These are phyloP conservation scores for Bipolaris oryzae DNA, from an alignment of 2,329 filamentous ascomycete genomes.

Conservation along the genomic window DNA sequence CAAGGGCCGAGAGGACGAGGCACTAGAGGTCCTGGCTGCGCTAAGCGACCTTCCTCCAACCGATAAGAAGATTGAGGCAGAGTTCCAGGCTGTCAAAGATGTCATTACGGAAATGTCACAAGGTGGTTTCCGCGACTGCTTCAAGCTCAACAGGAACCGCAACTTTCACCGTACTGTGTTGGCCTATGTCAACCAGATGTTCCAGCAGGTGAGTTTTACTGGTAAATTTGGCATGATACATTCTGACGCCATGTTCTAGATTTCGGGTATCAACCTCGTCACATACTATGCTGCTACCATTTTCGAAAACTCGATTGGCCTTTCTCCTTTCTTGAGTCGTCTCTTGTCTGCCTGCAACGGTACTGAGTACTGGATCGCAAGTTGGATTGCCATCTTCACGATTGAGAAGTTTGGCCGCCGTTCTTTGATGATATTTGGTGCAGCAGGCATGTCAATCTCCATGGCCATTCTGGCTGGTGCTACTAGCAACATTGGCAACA, in stretches of 20 bases:
- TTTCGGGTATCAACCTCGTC: slow-evolving; percentile 47
- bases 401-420: slow-evolving; percentile 49
- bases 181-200: slow-evolving; percentile 54
- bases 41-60: slow-evolving; percentile 49
- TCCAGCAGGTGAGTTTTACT: slow-evolving; percentile 48
- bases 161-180: slow-evolving; percentile 53
- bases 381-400: slow-evolving; percentile 52
- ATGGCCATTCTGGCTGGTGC: slow-evolving; percentile 46
- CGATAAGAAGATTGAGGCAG: slow-evolving; percentile 45
- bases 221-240: no score
- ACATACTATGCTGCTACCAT: slow-evolving; percentile 54
- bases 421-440: slow-evolving; percentile 48
- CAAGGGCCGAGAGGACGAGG: slow-evolving; percentile 56
- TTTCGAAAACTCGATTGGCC: slow-evolving; percentile 51
- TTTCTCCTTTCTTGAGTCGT: slow-evolving; percentile 43
- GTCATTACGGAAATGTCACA: slow-evolving; percentile 49
- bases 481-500: slow-evolving; percentile 34
- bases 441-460: slow-evolving; percentile 42
- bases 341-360: slow-evolving; percentile 50
- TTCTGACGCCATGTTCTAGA: slow-evolving; percentile 40
- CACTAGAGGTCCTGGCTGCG: slow-evolving; percentile 44
- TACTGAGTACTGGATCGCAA: slow-evolving; percentile 51
- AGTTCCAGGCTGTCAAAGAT: slow-evolving; percentile 47
- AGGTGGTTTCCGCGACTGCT: slow-evolving; percentile 62
- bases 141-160: slow-evolving; percentile 59